A percentile compares a stretch with the other conserved stretches of the same genome.
phyloP scores from a whole-genome alignment of 495 filamentous ascomycete species.

The Cetradonia linearis region DNA sequence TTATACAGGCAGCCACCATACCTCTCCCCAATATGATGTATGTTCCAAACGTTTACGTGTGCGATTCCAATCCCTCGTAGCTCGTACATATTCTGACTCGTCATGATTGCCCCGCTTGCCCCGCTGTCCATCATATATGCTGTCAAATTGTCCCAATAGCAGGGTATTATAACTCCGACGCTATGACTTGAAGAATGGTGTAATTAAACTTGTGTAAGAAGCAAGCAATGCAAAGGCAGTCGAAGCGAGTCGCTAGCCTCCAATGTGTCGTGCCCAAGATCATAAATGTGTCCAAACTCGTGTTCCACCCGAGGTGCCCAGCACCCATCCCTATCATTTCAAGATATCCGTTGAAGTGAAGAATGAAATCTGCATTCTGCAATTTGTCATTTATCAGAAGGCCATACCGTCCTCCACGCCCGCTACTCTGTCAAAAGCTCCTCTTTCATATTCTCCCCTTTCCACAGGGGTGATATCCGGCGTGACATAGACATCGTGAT shows the following conservation, averaged over 20 bases:
- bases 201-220: background rate
- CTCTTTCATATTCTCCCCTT: constrained; percentile 24
- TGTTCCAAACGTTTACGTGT: background rate
- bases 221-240: background rate
- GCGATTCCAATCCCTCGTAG: background rate
- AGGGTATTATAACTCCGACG: constrained; percentile 6
- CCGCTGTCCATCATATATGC: background rate
- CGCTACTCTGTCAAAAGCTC: constrained; percentile 16
- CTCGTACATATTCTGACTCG: constrained; percentile 5
- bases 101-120: background rate
- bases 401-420: constrained; percentile 25
- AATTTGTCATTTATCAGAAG: constrained; percentile 14
- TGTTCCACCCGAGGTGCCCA: constrained; percentile 4
- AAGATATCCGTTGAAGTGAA: background rate
- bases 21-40: background rate
- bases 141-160: background rate
- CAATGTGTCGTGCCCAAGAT: background rate
- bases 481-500: constrained; percentile 26
- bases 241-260: constrained; percentile 10
- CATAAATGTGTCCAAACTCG: background rate
- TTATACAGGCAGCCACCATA: background rate
- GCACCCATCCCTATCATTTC: constrained; percentile 4
- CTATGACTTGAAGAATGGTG: background rate
- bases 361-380: background rate
- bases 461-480: constrained; percentile 24